Evolutionary conservation across 2,329 filamentous ascomycete genomes (phyloP).

Genomic region (Verticillium dahliae): DNA sequence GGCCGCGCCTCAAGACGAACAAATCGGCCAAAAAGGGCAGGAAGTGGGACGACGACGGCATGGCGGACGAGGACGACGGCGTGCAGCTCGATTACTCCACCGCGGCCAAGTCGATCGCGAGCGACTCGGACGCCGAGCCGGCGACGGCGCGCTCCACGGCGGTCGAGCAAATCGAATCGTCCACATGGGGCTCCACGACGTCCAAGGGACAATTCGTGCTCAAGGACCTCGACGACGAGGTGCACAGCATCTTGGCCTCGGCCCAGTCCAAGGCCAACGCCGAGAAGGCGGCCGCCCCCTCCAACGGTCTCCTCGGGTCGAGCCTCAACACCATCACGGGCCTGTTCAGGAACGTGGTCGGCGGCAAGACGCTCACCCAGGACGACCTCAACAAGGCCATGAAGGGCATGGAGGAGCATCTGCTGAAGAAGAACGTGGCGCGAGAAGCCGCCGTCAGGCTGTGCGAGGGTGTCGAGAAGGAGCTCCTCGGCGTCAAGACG

Average conservation of each 20-base stretch:
- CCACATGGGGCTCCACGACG: constrained; percentile 79
- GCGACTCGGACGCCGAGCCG: constrained; percentile 45
- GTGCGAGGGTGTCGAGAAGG: constrained; percentile 85
- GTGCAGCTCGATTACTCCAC: constrained; percentile 86
- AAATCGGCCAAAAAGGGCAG: constrained; percentile 73
- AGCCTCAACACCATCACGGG: constrained; percentile 78
- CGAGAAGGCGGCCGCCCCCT: constrained; percentile 31
- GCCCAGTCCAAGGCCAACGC: constrained; percentile 59
- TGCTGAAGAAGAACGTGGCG: constrained; percentile 93
- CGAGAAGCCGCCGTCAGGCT: constrained; percentile 87
- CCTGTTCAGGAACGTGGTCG: constrained; percentile 89
- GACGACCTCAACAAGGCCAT: constrained; percentile 86
- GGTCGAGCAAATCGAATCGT: constrained; percentile 68
- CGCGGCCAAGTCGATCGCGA: constrained; percentile 42
- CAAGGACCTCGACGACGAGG: constrained; percentile 88
- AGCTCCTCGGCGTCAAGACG: constrained; percentile 86
- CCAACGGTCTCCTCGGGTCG: constrained; percentile 66
- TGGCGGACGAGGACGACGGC: constrained; percentile 76
- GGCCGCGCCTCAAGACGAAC: constrained; percentile 50
- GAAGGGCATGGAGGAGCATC: constrained; percentile 92
- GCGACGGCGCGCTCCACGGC: constrained; percentile 45
- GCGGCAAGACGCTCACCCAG: constrained; percentile 86
- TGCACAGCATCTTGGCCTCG: constrained; percentile 78
- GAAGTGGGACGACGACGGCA: constrained; percentile 86
- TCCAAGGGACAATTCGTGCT: constrained; percentile 88